Evolutionary conservation across 2,329 filamentous ascomycete genomes (phyloP), one percentile per base, ranked within the genome.

Genomic region (Alternaria ethzedia): DNA sequence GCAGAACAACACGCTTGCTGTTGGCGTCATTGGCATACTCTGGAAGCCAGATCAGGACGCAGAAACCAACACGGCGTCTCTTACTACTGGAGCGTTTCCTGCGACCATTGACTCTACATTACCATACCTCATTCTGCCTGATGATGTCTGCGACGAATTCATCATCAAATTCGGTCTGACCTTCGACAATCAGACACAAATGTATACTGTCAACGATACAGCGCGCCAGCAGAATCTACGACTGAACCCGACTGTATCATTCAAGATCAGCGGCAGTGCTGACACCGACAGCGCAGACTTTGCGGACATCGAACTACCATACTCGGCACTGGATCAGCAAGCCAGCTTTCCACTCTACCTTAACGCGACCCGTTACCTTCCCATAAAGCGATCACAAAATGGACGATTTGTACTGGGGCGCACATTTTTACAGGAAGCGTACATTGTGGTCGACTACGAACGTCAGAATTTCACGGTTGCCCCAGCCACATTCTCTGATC

Each of bases 101-200:
- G 76, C 76, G 5, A 59, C 72, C 25, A 77, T 83, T 20, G 80
- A 83, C 62, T 82, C 81, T 2, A 79, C 77, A 8, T 61, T 82
- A 1, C 77, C 78, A 10, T 80, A 78, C 41, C 62, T 80, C 5
- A 68, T 71, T 36, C 60, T 80, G 2, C 78, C 78, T 0, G 68
- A 75, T 5, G 25, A 65, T 2, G 71, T 82, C 2, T 83, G 82
- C 67, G 70, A 82, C 8, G 30, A 60, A 2, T 81, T 84, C 54
- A 73, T 75, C 52, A 12, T 69, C 1, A 72, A 59, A 0, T 83
- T 83, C 64, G 64, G 71, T 2, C 68, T 83, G 2, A 64, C 46
- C 0, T 83, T n/a, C n/a, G n/a, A n/a, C n/a, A n/a, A n/a, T n/a
- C n/a, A n/a, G n/a, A n/a, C n/a, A n/a, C n/a, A n/a, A n/a, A n/a